Evolutionary conservation across 106 monocot species (phyloP).

Genomic region (Hemerocallis citrina): DNA sequence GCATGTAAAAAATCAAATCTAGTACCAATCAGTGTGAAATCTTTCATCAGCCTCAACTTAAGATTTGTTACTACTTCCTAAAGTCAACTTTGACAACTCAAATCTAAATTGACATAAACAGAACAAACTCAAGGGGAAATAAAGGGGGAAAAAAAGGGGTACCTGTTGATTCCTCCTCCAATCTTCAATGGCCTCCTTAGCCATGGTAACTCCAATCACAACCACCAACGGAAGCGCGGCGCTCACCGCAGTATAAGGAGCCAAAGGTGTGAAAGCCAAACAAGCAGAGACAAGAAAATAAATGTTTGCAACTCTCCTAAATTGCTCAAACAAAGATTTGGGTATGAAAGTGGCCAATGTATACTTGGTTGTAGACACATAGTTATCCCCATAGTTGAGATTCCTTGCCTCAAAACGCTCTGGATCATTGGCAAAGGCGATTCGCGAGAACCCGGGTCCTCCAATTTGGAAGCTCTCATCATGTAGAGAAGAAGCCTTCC

Average conservation of each 20-base stretch:
- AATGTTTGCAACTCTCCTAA: constrained; percentile 86
- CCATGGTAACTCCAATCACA: constrained; percentile 83
- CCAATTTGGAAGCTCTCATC: constrained; percentile 72
- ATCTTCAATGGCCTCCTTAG: constrained; percentile 85
- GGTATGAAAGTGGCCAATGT: constrained; percentile 66
- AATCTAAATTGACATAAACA: no score
- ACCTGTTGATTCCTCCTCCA: constrained; percentile 78
- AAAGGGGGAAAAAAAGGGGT: neutral
- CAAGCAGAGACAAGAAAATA: constrained; percentile 65
- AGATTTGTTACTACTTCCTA: no score
- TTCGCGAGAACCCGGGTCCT: constrained; percentile 58
- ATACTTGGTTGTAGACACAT: constrained; percentile 87
- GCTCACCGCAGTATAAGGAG: constrained; percentile 55
- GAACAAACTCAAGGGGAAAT: neutral
- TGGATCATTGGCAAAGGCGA: constrained; percentile 53
- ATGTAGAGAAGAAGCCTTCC: constrained; percentile 19
- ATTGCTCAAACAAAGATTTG: constrained; percentile 91
- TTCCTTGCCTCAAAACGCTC: constrained; percentile 32
- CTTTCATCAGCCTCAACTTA: no score
- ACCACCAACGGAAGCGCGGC: constrained; percentile 51
- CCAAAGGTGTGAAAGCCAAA: constrained; percentile 61
- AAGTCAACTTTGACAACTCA: no score
- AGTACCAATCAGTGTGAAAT: no score
- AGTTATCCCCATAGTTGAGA: constrained; percentile 39
- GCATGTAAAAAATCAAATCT: no score